Evolutionary conservation across 768 basidiomycete species (phyloP).

Genomic region (Xerocomellus amylosporus): DNA sequence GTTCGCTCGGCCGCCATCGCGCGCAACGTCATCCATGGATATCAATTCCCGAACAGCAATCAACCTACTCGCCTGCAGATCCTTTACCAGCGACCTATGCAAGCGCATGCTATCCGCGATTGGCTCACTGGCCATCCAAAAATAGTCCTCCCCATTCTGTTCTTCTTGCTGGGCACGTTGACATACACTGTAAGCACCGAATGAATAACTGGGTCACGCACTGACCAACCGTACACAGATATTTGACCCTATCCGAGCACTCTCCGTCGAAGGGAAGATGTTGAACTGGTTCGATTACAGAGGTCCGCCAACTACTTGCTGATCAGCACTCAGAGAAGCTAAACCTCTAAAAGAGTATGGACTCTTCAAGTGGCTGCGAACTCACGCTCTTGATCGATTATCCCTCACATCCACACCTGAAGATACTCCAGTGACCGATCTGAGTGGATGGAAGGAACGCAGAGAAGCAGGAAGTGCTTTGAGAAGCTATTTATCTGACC

Average conservation of each 20-base stretch:
- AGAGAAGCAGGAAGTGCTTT: constrained; percentile 69
- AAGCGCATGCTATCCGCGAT: constrained; percentile 63
- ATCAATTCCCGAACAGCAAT: constrained; percentile 34
- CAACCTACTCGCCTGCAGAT: constrained; percentile 48
- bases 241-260: constrained; percentile 86
- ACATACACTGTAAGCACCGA: constrained; percentile 71
- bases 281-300: constrained; percentile 81
- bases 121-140: constrained; percentile 88
- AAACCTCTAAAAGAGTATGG: constrained; percentile 51
- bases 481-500: constrained; percentile 69
- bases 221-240: constrained; percentile 48
- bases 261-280: constrained; percentile 81
- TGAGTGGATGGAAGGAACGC: constrained; percentile 81
- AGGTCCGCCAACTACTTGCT: constrained; percentile 39
- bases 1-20: constrained; percentile 75
- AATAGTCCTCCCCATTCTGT: constrained; percentile 73
- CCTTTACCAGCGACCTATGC: constrained; percentile 61
- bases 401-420: constrained; percentile 26
- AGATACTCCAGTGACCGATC: constrained; percentile 18
- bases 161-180: constrained; percentile 86
- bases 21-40: constrained; percentile 76
- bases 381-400: constrained; percentile 57
- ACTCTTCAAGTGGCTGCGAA: constrained; percentile 73
- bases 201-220: background rate
- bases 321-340: background rate